Evolutionary conservation across 1,284 basidiomycete species (phyloP).

Genomic region (Grifola frondosa): DNA sequence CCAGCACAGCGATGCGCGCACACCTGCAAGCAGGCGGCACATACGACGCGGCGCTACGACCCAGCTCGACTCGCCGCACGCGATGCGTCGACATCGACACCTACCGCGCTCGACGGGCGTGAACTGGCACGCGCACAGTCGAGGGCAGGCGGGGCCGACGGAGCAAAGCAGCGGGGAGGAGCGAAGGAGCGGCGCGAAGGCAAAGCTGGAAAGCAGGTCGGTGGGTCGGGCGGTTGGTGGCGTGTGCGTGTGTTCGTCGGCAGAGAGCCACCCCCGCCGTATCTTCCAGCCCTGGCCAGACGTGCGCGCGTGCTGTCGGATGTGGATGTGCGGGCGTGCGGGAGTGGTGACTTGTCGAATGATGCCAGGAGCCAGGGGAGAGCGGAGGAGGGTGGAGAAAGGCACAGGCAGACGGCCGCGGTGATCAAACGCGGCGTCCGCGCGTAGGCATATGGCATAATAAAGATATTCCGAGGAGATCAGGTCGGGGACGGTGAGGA

Average conservation of each 20-base stretch:
- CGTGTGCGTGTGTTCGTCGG: constrained; percentile 15
- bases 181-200: constrained; percentile 16
- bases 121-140: constrained; percentile 28
- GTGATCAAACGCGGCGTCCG: constrained; percentile 31
- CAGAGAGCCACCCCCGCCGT: constrained; percentile 21
- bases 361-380: constrained; percentile 17
- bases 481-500: constrained; percentile 12
- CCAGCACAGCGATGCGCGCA: constrained; percentile 11
- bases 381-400: constrained; percentile 11
- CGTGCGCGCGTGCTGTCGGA: constrained; percentile 18
- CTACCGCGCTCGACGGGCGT: constrained; percentile 19
- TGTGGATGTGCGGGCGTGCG: constrained; percentile 14
- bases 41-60: constrained; percentile 11
- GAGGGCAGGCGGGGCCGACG: constrained; percentile 21
- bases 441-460: constrained; percentile 17
- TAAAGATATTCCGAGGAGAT: constrained; percentile 16
- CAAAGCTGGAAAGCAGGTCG: constrained; percentile 15
- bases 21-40: constrained; percentile 21
- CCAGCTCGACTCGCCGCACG: constrained; percentile 16
- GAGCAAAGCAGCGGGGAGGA: constrained; percentile 18
- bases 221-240: constrained; percentile 13
- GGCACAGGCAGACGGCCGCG: constrained; percentile 20
- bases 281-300: constrained; percentile 25
- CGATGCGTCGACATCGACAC: constrained; percentile 15
- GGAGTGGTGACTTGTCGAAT: constrained; percentile 18